Evolutionary conservation across 2,329 filamentous ascomycete genomes (phyloP).

Genomic region (Lasiodiplodia citricola): DNA sequence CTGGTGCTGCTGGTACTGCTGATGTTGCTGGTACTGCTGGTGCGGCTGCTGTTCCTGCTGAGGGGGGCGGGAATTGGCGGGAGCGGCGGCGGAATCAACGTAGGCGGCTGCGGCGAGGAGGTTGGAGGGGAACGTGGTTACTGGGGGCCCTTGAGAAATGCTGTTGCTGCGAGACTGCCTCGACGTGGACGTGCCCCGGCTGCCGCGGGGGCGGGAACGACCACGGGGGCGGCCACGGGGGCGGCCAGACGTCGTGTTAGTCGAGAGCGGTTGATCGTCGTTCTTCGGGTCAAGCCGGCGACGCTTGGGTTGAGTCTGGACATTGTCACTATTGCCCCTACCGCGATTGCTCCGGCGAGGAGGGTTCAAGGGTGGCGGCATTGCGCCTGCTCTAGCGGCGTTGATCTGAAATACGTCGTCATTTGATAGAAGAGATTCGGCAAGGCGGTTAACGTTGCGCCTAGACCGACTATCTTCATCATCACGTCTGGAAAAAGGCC

Average conservation of each 20-base stretch:
- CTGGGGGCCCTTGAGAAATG: no score
- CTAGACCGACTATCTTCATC: background rate
- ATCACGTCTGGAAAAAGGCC: background rate
- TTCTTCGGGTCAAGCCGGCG: background rate
- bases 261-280: background rate
- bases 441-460: background rate
- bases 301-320: background rate
- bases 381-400: background rate
- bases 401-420: background rate
- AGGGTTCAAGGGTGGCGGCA: no score
- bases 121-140: background rate
- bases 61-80: no score
- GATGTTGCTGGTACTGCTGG: no score
- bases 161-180: no score
- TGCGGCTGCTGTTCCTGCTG: background rate
- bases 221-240: no score
- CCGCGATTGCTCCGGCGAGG: background rate
- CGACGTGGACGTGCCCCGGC: no score
- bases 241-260: no score
- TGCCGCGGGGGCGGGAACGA: no score
- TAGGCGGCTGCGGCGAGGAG: background rate
- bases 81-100: no score
- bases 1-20: background rate
- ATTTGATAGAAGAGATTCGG: background rate
- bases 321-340: background rate